These are phyloP conservation scores for Asterionellopsis glacialis DNA, from an alignment of 108 stramenopile species.

Conservation along the genomic window DNA sequence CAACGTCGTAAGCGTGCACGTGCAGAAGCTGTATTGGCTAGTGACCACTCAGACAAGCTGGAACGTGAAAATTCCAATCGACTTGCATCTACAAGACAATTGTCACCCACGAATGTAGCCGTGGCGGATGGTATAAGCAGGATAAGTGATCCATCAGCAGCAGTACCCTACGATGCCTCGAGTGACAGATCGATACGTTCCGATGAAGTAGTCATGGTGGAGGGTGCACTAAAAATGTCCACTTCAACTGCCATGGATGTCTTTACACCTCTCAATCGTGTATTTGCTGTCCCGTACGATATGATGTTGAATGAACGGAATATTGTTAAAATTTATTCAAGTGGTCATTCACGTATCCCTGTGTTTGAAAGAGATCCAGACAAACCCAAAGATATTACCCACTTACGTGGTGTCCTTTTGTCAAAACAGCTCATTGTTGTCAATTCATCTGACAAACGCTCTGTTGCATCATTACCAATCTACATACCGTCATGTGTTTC, in stretches of 20 bases:
- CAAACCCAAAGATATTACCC: slow-evolving; percentile 21
- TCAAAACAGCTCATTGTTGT: slow-evolving; percentile 67
- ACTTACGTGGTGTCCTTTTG: slow-evolving; percentile 49
- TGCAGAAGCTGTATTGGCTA: slow-evolving; percentile 19
- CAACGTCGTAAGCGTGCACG: slow-evolving; percentile 23
- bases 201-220: slow-evolving; percentile 71
- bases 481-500: slow-evolving; percentile 51
- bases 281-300: slow-evolving; percentile 51
- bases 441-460: slow-evolving; percentile 46
- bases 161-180: neutral
- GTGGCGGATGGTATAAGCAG: neutral
- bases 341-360: slow-evolving; percentile 70
- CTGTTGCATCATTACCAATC: slow-evolving; percentile 53
- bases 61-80: slow-evolving; percentile 11
- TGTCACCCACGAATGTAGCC: neutral
- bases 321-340: slow-evolving; percentile 54
- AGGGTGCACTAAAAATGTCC: slow-evolving; percentile 75
- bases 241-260: slow-evolving; percentile 60
- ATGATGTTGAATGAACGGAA: slow-evolving; percentile 51
- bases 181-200: slow-evolving; percentile 20
- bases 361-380: slow-evolving; percentile 32
- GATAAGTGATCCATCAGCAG: neutral
- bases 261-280: slow-evolving; percentile 44
- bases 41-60: slow-evolving; percentile 35
- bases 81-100: neutral